Conservation (phyloP, 163 green algal genomes). For the Coccomyxa subellipsoidea region DNA sequence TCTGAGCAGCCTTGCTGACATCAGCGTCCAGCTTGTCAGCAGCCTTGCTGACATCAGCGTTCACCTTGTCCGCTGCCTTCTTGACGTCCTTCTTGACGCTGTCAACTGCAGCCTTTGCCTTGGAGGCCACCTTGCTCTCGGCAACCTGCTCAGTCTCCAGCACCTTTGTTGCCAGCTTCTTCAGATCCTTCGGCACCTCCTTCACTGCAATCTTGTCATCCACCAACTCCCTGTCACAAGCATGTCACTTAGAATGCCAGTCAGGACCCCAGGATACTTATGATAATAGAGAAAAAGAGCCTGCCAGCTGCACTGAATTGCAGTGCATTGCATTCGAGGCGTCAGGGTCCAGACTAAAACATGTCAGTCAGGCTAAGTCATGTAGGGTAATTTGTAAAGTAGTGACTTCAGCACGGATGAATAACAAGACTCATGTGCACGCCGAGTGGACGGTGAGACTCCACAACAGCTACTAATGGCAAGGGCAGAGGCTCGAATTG, state of each 20-base stretch:
- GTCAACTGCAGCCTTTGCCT: not conserved
- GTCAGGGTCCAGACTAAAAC: too few relatives aligned
- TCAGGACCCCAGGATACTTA: too few relatives aligned
- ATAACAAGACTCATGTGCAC: too few relatives aligned
- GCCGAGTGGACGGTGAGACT: too few relatives aligned
- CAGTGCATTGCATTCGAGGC: too few relatives aligned
- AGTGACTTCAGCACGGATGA: too few relatives aligned
- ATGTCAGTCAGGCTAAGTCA: too few relatives aligned
- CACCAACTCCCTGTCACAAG: constrained; percentile 24
- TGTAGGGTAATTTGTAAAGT: too few relatives aligned
- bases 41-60: constrained; percentile 1
- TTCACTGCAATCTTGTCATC: constrained; percentile 37
- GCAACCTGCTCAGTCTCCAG: constrained; percentile 22
- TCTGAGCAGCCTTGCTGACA: not conserved
- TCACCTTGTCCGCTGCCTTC: not conserved
- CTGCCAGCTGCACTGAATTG: not conserved
- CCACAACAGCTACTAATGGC: too few relatives aligned
- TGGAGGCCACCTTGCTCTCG: constrained; percentile 11
- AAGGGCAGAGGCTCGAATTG: too few relatives aligned
- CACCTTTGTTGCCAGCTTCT: constrained; percentile 29
- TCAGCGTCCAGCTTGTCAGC: constrained; percentile 18
- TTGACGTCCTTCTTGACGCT: not conserved
- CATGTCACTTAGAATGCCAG: too few relatives aligned
- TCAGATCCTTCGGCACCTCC: constrained; percentile 31
- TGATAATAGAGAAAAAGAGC: not conserved